Percentiles rank a stretch among this genome's conserved stretches.
phyloP scores from a whole-genome alignment of 2,329 filamentous ascomycete species.

The Alternaria incomplexa region DNA sequence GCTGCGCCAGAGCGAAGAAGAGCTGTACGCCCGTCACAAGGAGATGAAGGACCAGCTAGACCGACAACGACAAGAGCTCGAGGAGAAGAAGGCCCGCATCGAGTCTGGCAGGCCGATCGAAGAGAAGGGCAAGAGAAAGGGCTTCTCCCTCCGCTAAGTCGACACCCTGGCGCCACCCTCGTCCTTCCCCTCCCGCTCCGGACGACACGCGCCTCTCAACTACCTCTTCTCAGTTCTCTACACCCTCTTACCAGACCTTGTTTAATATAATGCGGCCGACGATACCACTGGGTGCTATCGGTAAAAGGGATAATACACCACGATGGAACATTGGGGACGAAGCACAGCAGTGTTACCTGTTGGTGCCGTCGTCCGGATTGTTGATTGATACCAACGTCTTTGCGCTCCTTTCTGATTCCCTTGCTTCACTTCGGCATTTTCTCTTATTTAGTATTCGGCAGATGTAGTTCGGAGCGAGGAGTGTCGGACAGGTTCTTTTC shows the following conservation, averaged over 20 bases:
- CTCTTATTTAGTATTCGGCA: conserved; percentile 48
- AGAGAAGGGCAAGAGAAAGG: conserved; percentile 98
- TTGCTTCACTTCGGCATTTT: conserved; percentile 41
- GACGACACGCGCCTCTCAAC: conserved; percentile 37
- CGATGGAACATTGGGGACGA: conserved; percentile 37
- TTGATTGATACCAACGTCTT: conserved; percentile 54
- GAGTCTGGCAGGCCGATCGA: conserved; percentile 95
- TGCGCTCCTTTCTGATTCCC: conserved; percentile 47
- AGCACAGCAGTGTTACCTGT: conserved; percentile 42
- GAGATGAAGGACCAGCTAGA: conserved; percentile 99
- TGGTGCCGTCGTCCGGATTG: conserved; percentile 49
- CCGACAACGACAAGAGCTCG: conserved; percentile 89
- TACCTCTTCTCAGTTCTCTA: conserved; percentile 43
- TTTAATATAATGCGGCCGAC: conserved; percentile 50
- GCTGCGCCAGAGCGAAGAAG: conserved; percentile 98
- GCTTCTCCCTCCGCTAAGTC: conserved; percentile 91
- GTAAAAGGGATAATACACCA: conserved; percentile 46
- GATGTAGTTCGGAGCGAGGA: conserved; percentile 42
- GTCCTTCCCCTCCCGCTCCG: conserved; percentile 17
- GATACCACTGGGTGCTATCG: conserved; percentile 51
- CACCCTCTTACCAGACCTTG: conserved; percentile 49
- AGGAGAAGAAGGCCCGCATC: conserved; percentile 96
- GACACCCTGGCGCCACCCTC: conserved; percentile 13
- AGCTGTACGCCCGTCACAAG: conserved; percentile 95
- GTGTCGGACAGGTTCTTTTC: conserved; percentile 43